Percentiles rank a stretch among this genome's conserved stretches.
Conservation (phyloP, 768 basidiomycete species). For the Mrakia frigida region DNA sequence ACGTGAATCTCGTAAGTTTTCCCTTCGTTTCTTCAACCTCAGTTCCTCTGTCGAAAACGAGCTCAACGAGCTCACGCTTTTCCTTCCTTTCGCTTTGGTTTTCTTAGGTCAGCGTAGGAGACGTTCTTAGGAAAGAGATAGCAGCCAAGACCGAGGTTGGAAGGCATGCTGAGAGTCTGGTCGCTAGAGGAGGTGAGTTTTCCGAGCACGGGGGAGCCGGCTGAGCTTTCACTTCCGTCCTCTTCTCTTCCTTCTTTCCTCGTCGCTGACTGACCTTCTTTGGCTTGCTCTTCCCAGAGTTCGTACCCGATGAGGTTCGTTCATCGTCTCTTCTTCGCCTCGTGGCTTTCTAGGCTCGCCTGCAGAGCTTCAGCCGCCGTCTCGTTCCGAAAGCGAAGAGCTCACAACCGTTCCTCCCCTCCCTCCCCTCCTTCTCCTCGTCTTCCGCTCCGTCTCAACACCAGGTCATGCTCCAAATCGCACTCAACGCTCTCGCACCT, state of each 20-base stretch:
- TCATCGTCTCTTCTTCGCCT: neutral
- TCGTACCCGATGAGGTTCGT: constrained; percentile 26
- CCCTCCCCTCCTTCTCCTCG: neutral
- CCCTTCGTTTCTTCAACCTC: neutral
- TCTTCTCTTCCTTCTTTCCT: constrained; percentile 45
- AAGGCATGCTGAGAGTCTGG: constrained; percentile 65
- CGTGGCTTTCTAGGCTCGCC: neutral
- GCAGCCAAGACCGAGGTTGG: constrained; percentile 70
- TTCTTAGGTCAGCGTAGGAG: constrained; percentile 70
- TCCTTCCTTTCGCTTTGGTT: constrained; percentile 67
- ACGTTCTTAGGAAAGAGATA: constrained; percentile 79
- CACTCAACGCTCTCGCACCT: constrained; percentile 63
- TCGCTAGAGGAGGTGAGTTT: constrained; percentile 60
- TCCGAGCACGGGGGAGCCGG: neutral
- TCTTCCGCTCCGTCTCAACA: neutral
- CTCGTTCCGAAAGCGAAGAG: neutral
- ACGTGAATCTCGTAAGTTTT: constrained; percentile 60
- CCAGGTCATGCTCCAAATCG: constrained; percentile 69
- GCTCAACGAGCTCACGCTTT: constrained; percentile 52
- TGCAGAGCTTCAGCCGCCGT: neutral
- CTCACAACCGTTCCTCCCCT: neutral
- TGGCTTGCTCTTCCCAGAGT: neutral
- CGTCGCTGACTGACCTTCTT: neutral
- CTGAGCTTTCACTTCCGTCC: too few species aligned
- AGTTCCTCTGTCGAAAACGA: neutral